These are phyloP conservation scores for Prototheca stagnorum DNA, from an alignment of 163 green algal species.

Conservation along the genomic window DNA sequence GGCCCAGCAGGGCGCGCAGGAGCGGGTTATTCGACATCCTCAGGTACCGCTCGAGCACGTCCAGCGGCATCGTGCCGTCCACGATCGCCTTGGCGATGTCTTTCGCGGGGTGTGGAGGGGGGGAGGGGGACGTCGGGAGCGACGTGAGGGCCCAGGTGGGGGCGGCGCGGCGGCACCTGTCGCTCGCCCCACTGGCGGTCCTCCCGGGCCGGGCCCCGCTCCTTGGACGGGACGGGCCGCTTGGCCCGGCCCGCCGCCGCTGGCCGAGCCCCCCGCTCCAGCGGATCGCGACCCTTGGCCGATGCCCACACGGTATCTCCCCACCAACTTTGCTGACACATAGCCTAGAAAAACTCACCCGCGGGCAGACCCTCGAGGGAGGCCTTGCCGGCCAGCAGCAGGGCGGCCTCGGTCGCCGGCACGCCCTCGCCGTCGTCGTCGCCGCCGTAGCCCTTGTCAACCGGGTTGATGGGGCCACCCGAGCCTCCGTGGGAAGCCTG, in stretches of 20 bases:
- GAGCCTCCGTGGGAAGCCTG: no score
- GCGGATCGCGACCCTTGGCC: background rate
- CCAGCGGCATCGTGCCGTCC: constrained; percentile 14
- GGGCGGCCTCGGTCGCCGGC: background rate
- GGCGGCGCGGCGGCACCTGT: background rate
- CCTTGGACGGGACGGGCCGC: background rate
- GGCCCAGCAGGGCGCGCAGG: constrained; percentile 5
- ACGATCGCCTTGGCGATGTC: constrained; percentile 17
- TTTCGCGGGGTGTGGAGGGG: background rate
- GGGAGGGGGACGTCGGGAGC: background rate
- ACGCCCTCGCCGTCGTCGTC: no score
- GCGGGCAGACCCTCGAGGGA: constrained; percentile 5
- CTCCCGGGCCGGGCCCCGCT: background rate
- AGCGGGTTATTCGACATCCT: constrained; percentile 34
- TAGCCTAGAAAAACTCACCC: no score
- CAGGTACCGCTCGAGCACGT: constrained; percentile 59
- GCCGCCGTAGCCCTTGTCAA: no score
- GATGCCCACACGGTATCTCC: no score
- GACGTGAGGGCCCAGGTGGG: background rate
- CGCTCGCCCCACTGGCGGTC: background rate
- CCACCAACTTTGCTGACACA: no score
- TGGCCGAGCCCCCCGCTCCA: background rate
- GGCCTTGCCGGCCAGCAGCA: constrained; percentile 15
- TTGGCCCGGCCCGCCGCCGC: background rate
- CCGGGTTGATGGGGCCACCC: no score